These are phyloP conservation scores for Heliamphora pulchella DNA, from an alignment of 179 eudicot genomes.

Conservation along the genomic window DNA sequence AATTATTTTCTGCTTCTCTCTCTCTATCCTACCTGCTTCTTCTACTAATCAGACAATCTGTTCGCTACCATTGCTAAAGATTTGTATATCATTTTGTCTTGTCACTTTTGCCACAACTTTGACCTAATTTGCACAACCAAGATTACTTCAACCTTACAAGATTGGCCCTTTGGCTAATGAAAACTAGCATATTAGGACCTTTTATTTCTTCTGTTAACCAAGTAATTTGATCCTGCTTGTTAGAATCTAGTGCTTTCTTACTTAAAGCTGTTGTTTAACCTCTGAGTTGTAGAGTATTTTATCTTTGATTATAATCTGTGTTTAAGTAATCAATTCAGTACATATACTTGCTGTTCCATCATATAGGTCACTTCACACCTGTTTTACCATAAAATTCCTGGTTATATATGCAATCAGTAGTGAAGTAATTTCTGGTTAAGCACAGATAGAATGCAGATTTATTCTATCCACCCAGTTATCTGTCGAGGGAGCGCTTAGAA, in stretches of 20 bases:
- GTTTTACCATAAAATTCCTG: background rate
- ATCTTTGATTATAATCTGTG: background rate
- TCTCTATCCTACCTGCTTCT: background rate
- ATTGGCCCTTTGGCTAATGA: background rate
- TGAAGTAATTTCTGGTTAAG: conserved; percentile 19
- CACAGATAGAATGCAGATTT: conserved; percentile 75
- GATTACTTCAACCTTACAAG: background rate
- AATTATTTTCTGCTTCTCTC: background rate
- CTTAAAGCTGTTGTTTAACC: background rate
- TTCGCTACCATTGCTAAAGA: background rate
- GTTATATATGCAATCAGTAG: background rate
- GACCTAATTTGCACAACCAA: background rate
- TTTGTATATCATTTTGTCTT: background rate
- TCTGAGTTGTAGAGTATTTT: background rate
- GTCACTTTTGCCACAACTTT: background rate
- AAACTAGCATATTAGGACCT: background rate
- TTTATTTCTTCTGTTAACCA: background rate
- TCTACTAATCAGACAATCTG: background rate
- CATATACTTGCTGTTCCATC: background rate
- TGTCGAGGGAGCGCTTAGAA: conserved; percentile 80
- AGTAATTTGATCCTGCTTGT: background rate
- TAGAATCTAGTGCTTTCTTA: background rate
- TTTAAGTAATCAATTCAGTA: background rate
- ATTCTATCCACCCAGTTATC: conserved; percentile 49
- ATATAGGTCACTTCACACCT: background rate